Base-by-base conservation (phyloP, 2,329 filamentous ascomycete genomes). In the Aureobasidium lini region DNA sequence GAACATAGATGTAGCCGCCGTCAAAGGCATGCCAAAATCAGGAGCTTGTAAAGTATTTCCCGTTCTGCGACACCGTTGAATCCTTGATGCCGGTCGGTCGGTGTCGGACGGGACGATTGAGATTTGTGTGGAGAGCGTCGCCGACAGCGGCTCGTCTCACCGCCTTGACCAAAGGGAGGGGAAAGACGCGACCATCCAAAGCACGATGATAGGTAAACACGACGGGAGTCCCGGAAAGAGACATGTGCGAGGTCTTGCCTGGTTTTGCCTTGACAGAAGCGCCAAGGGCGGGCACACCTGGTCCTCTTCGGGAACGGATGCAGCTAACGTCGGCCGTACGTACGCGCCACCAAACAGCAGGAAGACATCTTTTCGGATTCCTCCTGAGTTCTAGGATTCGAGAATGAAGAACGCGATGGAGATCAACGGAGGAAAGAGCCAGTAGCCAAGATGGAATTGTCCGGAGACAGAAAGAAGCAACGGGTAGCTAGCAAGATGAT, bases 241-340 rank as follows among this genome's bases (percentile, higher is more conserved):
- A 23, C 49, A 40, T 52, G 49, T 52, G 23, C 34, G 49, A 52
- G 49, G 49, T 31, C 11, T 40, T 54, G 50, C 50, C 37, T 54
- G 37, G 37, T 43, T 39, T 44, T 29, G 29, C 37, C 37, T 15
- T 42, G 50, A n/a, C 28, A 16, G 50, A 43, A 39, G 50, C 50
- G 50, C 50, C 39, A 54, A 54, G 50, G 50, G 50, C 39, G 50
- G 29, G 37, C 29, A 7, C 31, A 28, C 31, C 28, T 40, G 34
- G 23, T 15, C 13, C 49, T 52, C 37, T 40, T 40, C 29, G 49
- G 49, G 49, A 23, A 40, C 49, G 32, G 37, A 54, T 54, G 50
- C 50, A 54, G 50, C 50, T 54, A 54, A 54, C 50, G 50, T 34
- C 49, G 49, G 15, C 28, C 50, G 50, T 18, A 36, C 50, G 50